Percentiles rank a stretch among this genome's conserved stretches.
phyloP scores from a whole-genome alignment of 441 rosid genomes.

The Raphanus hybrid region DNA sequence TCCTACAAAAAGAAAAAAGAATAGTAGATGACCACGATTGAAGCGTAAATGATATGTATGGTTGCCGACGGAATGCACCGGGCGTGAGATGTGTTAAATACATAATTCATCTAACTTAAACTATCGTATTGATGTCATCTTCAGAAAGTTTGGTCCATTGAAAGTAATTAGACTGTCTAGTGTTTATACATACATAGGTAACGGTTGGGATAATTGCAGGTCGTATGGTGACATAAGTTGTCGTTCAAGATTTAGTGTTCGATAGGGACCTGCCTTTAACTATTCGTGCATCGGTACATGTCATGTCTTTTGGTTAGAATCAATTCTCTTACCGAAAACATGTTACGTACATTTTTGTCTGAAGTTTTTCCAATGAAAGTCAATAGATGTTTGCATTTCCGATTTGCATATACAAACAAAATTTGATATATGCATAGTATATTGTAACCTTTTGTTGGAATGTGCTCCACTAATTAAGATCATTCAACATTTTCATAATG shows the following conservation, averaged over 20 bases:
- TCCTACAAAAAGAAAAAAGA: too few species aligned
- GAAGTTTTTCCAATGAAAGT: background rate
- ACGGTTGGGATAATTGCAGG: background rate
- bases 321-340: constrained; percentile 13
- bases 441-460: background rate
- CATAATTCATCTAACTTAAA: background rate
- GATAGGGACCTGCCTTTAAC: constrained; percentile 22
- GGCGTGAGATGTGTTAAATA: background rate
- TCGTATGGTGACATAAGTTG: background rate
- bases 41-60: too few species aligned
- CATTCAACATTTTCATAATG: background rate
- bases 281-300: background rate
- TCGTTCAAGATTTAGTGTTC: background rate
- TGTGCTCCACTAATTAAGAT: background rate
- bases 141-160: constrained; percentile 12
- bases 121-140: constrained; percentile 1
- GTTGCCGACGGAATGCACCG: background rate
- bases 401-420: background rate
- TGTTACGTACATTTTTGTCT: background rate
- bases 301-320: constrained; percentile 18
- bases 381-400: background rate
- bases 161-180: background rate
- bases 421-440: background rate
- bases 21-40: too few species aligned
- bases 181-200: background rate